These are phyloP conservation scores for Paspalum notatum DNA, from an alignment of 176 grass and related monocot species.

Conservation along the genomic window DNA sequence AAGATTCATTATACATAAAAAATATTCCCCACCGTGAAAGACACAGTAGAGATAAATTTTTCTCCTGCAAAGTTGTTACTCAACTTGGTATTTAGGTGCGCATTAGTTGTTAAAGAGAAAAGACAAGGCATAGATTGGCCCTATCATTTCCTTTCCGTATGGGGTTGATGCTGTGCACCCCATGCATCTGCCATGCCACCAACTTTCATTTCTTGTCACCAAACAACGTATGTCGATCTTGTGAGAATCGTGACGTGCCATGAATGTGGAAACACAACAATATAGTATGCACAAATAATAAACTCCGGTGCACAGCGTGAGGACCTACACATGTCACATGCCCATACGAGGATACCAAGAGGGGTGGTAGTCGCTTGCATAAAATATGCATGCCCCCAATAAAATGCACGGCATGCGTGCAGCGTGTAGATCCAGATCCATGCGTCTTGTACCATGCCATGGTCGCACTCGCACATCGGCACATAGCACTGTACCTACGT, in stretches of 20 bases:
- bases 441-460: background rate
- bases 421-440: constrained; percentile 27
- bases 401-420: background rate
- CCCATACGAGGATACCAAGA: constrained; percentile 11
- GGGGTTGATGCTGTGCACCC: background rate
- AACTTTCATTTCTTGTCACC: background rate
- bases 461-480: background rate
- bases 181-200: background rate
- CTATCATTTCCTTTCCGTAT: background rate
- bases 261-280: background rate
- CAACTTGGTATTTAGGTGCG: background rate
- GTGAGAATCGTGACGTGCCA: background rate
- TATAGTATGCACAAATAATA: background rate
- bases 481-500: constrained; percentile 1
- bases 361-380: background rate
- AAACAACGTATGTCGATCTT: background rate
- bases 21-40: background rate
- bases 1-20: too few relatives aligned
- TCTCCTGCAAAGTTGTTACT: background rate
- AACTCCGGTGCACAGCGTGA: background rate
- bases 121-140: background rate
- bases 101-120: background rate
- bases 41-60: background rate
- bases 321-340: constrained; percentile 1
- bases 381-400: too few relatives aligned